Evolutionary conservation across 805 yeast species (phyloP), one percentile per base, ranked within the genome.

Genomic region (Komagataella pseudopastoris): DNA sequence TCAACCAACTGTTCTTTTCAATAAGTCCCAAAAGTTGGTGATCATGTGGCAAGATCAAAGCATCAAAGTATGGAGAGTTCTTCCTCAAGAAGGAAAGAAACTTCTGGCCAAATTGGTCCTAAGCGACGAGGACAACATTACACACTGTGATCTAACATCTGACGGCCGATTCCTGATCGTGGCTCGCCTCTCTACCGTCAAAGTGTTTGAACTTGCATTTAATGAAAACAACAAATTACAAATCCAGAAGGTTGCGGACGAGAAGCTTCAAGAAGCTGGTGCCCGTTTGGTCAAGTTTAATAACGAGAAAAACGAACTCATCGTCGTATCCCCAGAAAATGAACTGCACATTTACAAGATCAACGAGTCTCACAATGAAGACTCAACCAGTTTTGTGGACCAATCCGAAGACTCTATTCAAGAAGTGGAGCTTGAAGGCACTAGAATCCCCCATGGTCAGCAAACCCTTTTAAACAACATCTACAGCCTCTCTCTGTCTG

Each of bases 41-140:
- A 74, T 80, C 6, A 74, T 84, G 75, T 91, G 95, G 93, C 84
- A 81, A 59, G 95, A 85, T 57, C 89, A 85, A 62, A 71, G 76
- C 3, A 77, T 91, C 46, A 88, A 88, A 61, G 72, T 93, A 8
- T 93, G 98, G 98, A 70, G 67, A 55, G 60, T 88, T 17, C 68
- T 47, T 12, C 30, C 22, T 6, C 44, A 12, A 43, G 10, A n/a
- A 39, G 70, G 75, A 16, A 80, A 76, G 60, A 77, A 76, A 53
- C 64, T 89, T 53, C 80, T 85, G 2, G 72, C 85, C 51, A 86
- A 86, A 65, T 61, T 87, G 59, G 69, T 76, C 2, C 67, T 84
- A 53, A 72, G 79, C 48, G 93, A 84, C 56, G 95, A 86, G 36
- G 96, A 88, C 56, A 85, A 85, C 65, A 83, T 93, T 49, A 70